Evolutionary conservation across 2,329 filamentous ascomycete genomes (phyloP).

Genomic region (Diaporthe sp.): DNA sequence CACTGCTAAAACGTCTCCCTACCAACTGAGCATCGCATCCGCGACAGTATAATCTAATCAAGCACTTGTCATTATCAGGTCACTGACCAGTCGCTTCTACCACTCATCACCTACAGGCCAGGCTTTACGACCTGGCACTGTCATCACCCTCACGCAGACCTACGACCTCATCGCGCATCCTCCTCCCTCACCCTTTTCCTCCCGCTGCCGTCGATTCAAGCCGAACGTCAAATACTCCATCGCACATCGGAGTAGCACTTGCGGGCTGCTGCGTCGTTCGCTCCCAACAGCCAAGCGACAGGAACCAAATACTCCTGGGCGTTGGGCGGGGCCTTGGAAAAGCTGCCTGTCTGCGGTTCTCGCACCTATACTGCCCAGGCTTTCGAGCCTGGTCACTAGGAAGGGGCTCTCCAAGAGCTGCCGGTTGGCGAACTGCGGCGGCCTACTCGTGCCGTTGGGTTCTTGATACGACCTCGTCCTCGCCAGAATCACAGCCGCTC

Average conservation of each 20-base stretch:
- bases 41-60: not conserved
- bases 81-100: not conserved
- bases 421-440: conserved; percentile 18
- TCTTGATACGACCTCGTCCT: not conserved
- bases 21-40: conserved; percentile 19
- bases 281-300: conserved; percentile 17
- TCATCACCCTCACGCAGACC: not conserved
- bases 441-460: conserved; percentile 8
- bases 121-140: not conserved
- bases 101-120: not conserved
- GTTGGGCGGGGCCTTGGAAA: conserved; percentile 28
- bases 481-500: not conserved
- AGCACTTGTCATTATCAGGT: conserved; percentile 23
- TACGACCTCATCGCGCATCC: not conserved
- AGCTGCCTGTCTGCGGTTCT: conserved; percentile 27
- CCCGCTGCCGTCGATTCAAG: not conserved
- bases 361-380: conserved; percentile 17
- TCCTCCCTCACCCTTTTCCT: not conserved
- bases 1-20: not conserved
- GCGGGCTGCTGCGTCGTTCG: not conserved
- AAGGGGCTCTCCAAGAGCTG: conserved; percentile 27
- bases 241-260: conserved; percentile 20
- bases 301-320: not conserved
- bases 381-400: conserved; percentile 17
- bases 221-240: conserved; percentile 22